phyloP scores from a whole-genome alignment of 352 stramenopile species.

The Globisporangium paddicum region DNA sequence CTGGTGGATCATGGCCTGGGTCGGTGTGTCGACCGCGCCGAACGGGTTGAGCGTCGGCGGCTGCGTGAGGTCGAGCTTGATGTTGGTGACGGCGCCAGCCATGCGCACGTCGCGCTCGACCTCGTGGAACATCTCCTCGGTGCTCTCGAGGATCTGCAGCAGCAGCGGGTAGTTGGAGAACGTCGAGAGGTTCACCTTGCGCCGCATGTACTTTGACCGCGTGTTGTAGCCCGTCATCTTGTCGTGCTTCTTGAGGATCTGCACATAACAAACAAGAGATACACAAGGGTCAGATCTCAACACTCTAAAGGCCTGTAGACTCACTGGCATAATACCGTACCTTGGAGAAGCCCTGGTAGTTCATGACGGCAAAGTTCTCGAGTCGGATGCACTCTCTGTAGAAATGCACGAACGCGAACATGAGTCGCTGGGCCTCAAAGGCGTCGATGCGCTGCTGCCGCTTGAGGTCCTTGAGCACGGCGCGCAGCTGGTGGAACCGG shows the following conservation, averaged over 20 bases:
- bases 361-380: slow-evolving; percentile 82
- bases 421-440: slow-evolving; percentile 61
- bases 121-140: slow-evolving; percentile 76
- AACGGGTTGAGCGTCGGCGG: slow-evolving; percentile 13
- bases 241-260: slow-evolving; percentile 85
- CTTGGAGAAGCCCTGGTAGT: slow-evolving; percentile 86
- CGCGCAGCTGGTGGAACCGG: slow-evolving; percentile 66
- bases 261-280: not conserved
- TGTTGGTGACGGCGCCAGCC: slow-evolving; percentile 39
- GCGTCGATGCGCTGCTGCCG: slow-evolving; percentile 37
- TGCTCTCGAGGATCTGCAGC: slow-evolving; percentile 71
- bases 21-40: slow-evolving; percentile 24
- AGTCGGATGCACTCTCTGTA: slow-evolving; percentile 78
- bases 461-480: slow-evolving; percentile 65
- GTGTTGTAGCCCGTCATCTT: slow-evolving; percentile 86
- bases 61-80: slow-evolving; percentile 45
- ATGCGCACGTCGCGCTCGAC: slow-evolving; percentile 59
- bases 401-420: slow-evolving; percentile 82
- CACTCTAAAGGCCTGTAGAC: too few species aligned
- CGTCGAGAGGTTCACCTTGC: slow-evolving; percentile 72
- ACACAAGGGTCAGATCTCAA: not conserved
- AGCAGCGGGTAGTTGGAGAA: slow-evolving; percentile 77
- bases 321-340: too few species aligned
- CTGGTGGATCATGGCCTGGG: slow-evolving; percentile 25
- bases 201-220: slow-evolving; percentile 80